Evolutionary conservation across 2,329 filamentous ascomycete species (phyloP), one percentile per base, ranked within the genome.

Genomic region (Monosporascus sp.): DNA sequence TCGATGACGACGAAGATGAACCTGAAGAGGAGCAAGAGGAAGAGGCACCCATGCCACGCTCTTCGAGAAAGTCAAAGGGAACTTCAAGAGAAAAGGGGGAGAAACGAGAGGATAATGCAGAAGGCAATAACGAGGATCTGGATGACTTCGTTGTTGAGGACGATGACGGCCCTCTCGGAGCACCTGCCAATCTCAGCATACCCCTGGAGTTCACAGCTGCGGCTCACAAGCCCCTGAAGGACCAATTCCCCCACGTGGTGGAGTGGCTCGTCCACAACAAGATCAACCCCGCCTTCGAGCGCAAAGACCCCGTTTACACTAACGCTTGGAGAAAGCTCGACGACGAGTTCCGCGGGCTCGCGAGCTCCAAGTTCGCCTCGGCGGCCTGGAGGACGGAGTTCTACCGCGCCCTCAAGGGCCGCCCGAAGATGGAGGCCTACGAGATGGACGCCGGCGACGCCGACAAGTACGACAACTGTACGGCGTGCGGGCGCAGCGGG

Each of bases 211-310:
- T 90, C 66, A 88, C 84, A 1, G 71, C 77, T 3, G 78, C 87
- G 52, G 79, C 82, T 0, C 83, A 84, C 56, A 84, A 85, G 59
- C 87, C 87, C 49, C 73, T 85, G 0, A 85, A 84, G 58, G 84
- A 89, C 39, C 82, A 91, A 48, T 93, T 93, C 72, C 81, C 80
- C 47, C 83, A 85, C 60, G 86, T 83, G 0, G 76, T 93, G 2
- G 87, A 90, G 65, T 93, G 88, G 88, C 86, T 92, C 70, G 84
- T 93, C 2, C 87, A 90, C 62, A 88, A 88, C 64, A 85, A 87
- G 60, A 77, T 94, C 49, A 87, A 91, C 59, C 88, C 88, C 0
- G 82, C 76, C 0, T 92, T 91, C 61, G 72, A 79, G 11, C 64
- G 65, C 18, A 71, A 79, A 5, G 82, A 89, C 55, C 75, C 80